Evolutionary conservation across 768 basidiomycete species (phyloP), one percentile per base, ranked within the genome.

Genomic region (Lactifluus subvellereus): DNA sequence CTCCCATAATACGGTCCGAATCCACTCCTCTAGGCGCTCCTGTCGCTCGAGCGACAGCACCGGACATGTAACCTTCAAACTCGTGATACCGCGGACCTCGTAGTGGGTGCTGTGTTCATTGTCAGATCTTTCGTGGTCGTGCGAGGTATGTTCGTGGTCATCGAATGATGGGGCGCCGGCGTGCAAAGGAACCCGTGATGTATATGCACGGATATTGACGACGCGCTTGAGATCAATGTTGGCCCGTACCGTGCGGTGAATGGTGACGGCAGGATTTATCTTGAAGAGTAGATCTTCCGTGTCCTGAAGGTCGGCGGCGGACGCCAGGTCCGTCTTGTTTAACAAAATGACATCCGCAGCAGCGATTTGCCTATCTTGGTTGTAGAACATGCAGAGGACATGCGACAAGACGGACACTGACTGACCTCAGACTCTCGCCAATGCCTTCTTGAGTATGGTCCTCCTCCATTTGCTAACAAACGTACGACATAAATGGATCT

Each of bases 321-420:
- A 70, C 1, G 84, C 86, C 9, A 98, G 77, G 69, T 98, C 96
- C 32, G 79, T 77, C 78, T 99, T 99, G 79, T 99, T 99, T 33
- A 99, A 76, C 32, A 99, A 74, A 42, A 98, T 81, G 30, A 96
- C 87, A 70, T 99, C 97, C 30, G 96, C 87, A 42, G 86, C 88
- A 1, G 92, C 96, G 52, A 98, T 88, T 78, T 99, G 97, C 57
- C 95, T 97, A 69, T n/a, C 40, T 6, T 57, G 37, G 38, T 32
- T 50, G 43, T 59, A 50, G 53, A 62, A 30, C 18, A 37, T 40
- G 49, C 14, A 43, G 27, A 33, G 50, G 56, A 27, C 42, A 45
- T 37, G 22, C 33, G 47, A 6, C 14, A 20, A 32, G 38, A 54
- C 10, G 18, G 37, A 40, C 11, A 40, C 20, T 48, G 14, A 72